These are phyloP conservation scores for Phyllosticta citrichinensis DNA, from an alignment of 2,329 filamentous ascomycete species.

Conservation along the genomic window DNA sequence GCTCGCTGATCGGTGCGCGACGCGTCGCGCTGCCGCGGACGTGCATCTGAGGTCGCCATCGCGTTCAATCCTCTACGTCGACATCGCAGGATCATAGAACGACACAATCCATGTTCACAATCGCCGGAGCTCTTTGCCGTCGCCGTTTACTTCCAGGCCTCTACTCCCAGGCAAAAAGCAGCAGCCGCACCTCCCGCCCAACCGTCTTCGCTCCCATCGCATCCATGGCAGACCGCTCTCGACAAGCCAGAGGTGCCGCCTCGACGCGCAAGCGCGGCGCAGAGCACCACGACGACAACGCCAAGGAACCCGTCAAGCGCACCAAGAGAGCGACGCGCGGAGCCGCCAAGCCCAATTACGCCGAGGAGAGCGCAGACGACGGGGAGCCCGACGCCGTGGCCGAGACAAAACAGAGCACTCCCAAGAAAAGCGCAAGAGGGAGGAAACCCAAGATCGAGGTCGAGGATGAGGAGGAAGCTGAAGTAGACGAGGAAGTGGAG, in stretches of 20 bases:
- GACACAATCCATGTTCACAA: background rate
- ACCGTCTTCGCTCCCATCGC: background rate
- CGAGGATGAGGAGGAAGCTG: constrained; percentile 12
- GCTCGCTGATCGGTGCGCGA: background rate
- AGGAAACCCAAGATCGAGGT: constrained; percentile 14
- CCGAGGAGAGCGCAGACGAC: constrained; percentile 4
- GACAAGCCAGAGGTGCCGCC: background rate
- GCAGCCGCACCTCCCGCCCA: background rate
- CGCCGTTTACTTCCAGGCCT: background rate
- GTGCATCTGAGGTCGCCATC: background rate
- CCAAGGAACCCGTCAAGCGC: background rate
- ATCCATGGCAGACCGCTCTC: background rate
- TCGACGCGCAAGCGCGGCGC: background rate
- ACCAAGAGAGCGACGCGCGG: constrained; percentile 4
- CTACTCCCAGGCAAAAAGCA: background rate
- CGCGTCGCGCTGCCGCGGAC: background rate
- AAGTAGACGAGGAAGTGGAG: constrained; percentile 9
- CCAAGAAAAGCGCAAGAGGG: background rate
- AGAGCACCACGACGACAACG: background rate
- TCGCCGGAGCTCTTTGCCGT: background rate
- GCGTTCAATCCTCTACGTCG: background rate
- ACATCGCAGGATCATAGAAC: background rate
- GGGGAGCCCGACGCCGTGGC: background rate
- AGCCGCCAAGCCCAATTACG: constrained; percentile 1
- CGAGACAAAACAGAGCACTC: background rate